Conservation (phyloP, 225 moss, liverwort and hornwort genomes). For the Ulota crispa region DNA sequence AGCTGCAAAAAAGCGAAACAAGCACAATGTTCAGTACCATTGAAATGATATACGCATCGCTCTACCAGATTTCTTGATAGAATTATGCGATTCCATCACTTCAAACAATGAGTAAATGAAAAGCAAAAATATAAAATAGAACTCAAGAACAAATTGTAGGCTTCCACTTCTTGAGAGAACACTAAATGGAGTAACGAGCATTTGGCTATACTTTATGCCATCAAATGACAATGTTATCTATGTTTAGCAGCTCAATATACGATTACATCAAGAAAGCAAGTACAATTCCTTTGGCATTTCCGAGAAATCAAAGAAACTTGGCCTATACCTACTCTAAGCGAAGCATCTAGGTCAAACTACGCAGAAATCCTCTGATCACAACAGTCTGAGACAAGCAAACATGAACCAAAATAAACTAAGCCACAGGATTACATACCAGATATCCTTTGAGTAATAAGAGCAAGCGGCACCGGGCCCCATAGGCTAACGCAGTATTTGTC, state of each 20-base stretch:
- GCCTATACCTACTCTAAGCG: neutral
- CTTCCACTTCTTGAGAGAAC: neutral
- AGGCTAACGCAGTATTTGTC: constrained; percentile 73
- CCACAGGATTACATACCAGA: constrained; percentile 36
- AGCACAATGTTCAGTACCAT: neutral
- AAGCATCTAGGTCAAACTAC: neutral
- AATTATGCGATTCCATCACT: neutral
- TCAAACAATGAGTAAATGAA: neutral
- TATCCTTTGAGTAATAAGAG: constrained; percentile 30
- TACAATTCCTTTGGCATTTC: neutral
- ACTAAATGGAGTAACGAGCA: neutral
- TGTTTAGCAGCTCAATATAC: neutral
- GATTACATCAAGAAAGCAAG: neutral
- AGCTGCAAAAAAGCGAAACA: constrained; percentile 45
- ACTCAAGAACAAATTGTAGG: neutral
- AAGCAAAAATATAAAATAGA: neutral
- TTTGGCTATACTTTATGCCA: neutral
- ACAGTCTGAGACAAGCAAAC: constrained; percentile 2
- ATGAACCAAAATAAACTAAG: neutral
- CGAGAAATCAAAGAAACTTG: neutral
- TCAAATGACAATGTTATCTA: neutral
- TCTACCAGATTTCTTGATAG: neutral
- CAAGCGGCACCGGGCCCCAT: constrained; percentile 74
- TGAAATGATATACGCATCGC: neutral
- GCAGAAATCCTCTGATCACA: neutral